phyloP scores from a whole-genome alignment of 2,329 filamentous ascomycete genomes.

The Colletotrichum musae region DNA sequence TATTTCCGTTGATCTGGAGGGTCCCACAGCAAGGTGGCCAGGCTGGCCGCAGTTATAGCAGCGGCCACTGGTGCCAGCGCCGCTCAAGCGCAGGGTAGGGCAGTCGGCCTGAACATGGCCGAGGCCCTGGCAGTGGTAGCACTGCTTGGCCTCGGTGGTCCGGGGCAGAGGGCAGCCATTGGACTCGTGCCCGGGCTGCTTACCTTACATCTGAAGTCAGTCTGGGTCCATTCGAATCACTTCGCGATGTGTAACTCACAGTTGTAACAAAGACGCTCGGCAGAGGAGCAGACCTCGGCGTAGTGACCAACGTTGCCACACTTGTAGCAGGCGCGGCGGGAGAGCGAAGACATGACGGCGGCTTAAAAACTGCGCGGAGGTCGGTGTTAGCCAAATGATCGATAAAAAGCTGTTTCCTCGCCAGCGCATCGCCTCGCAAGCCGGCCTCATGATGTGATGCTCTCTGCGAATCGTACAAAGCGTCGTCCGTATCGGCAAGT shows the following conservation, averaged over 20 bases:
- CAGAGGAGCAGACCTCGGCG: constrained; percentile 94
- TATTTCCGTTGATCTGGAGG: constrained; percentile 14
- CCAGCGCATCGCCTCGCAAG: constrained; percentile 29
- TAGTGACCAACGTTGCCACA: constrained; percentile 87
- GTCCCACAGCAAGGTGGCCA: constrained; percentile 88
- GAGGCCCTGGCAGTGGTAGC: constrained; percentile 99
- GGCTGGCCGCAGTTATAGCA: constrained; percentile 98
- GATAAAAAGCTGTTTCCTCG: neutral
- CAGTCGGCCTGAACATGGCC: constrained; percentile 99
- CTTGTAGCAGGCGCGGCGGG: constrained; percentile 87
- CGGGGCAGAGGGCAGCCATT: constrained; percentile 97
- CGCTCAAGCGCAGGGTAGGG: constrained; percentile 93
- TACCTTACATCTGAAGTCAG: constrained; percentile 66
- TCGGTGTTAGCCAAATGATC: constrained; percentile 43
- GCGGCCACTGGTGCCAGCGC: constrained; percentile 83
- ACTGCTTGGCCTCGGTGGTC: constrained; percentile 99
- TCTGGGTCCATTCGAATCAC: neutral
- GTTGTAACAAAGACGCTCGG: constrained; percentile 99
- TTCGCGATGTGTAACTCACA: constrained; percentile 72
- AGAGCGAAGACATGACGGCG: constrained; percentile 80
- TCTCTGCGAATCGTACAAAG: too few relatives aligned
- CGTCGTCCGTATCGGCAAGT: too few relatives aligned
- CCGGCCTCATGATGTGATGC: too few relatives aligned
- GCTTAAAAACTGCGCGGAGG: constrained; percentile 26
- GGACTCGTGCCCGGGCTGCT: constrained; percentile 95